Conservation (phyloP, 106 monocot species). For the Phalaenopsis equestris region DNA sequence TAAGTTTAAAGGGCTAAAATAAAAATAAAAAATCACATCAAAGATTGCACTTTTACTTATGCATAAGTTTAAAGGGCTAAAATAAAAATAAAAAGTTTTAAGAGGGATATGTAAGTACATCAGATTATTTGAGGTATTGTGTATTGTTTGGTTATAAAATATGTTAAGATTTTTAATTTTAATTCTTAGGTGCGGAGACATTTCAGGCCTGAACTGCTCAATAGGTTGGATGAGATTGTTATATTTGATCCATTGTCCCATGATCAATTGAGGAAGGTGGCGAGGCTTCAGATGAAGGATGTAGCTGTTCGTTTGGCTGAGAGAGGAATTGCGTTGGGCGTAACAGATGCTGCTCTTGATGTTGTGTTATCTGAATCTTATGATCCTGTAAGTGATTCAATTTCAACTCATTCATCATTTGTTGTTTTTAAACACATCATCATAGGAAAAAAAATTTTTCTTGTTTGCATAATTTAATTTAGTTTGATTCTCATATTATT, state of each 20-base stretch:
- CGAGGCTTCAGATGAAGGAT: conserved; percentile 66
- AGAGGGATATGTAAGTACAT: too few species aligned
- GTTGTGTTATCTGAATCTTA: conserved; percentile 53
- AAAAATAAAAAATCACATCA: too few species aligned
- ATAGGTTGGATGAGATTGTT: conserved; percentile 64
- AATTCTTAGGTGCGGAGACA: conserved; percentile 42
- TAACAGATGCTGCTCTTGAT: conserved; percentile 58
- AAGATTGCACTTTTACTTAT: too few species aligned
- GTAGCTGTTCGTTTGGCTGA: conserved; percentile 51
- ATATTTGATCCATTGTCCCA: conserved; percentile 68
- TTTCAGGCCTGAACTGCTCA: conserved; percentile 64
- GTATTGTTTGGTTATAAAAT: background rate
- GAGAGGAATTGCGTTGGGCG: conserved; percentile 47
- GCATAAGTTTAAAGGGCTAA: too few species aligned
- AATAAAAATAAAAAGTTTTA: too few species aligned
- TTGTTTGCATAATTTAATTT: too few species aligned
- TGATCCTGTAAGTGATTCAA: conserved; percentile 40
- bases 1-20: too few species aligned
- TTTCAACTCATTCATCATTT: too few species aligned
- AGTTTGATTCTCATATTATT: background rate
- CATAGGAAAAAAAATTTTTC: too few species aligned
- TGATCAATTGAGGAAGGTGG: conserved; percentile 62
- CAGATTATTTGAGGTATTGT: background rate
- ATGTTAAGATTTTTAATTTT: background rate
- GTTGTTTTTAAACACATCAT: too few species aligned